Evolutionary conservation across 2,329 filamentous ascomycete genomes (phyloP).

Genomic region (Fusarium sp.): DNA sequence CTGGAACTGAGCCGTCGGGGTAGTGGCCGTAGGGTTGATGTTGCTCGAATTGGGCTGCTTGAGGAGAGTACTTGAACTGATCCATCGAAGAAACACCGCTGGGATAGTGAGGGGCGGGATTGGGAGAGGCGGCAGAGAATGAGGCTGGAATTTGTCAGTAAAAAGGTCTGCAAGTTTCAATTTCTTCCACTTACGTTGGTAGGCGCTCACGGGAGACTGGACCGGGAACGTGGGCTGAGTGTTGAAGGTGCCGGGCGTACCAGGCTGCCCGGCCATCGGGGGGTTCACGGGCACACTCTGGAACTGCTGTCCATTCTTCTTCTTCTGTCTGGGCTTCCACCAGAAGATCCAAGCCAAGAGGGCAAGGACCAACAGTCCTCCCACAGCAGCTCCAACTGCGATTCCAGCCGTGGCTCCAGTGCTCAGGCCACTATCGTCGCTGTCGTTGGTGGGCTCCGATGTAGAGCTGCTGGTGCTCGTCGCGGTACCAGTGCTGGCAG

Average conservation of each 20-base stretch:
- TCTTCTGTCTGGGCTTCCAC: constrained; percentile 39
- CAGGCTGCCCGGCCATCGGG: constrained; percentile 15
- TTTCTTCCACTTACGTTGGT: constrained; percentile 33
- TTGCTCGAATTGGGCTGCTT: constrained; percentile 25
- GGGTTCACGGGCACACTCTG: constrained; percentile 15
- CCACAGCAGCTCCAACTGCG: constrained; percentile 30
- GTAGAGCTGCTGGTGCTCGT: constrained; percentile 13
- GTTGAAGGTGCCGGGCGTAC: constrained; percentile 16
- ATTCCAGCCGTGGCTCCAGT: constrained; percentile 39
- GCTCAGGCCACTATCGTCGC: constrained; percentile 18
- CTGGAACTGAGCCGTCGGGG: constrained; percentile 13
- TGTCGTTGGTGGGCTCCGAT: background rate
- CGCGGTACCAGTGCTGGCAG: constrained; percentile 12
- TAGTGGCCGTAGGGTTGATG: constrained; percentile 32
- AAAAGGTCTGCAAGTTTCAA: background rate
- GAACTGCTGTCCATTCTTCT: constrained; percentile 18
- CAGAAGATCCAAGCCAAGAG: constrained; percentile 39
- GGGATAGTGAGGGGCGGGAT: constrained; percentile 18
- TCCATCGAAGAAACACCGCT: constrained; percentile 33
- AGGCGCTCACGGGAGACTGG: constrained; percentile 38
- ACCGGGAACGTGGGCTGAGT: constrained; percentile 8
- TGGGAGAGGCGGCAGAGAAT: constrained; percentile 25
- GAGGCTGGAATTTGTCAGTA: constrained; percentile 33
- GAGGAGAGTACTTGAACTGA: constrained; percentile 36
- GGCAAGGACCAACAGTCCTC: constrained; percentile 23